Percentiles rank a stretch among this genome's conserved stretches.
Evolutionary conservation across 2,329 filamentous ascomycete genomes (phyloP).

Genomic region (Claviceps sp.): DNA sequence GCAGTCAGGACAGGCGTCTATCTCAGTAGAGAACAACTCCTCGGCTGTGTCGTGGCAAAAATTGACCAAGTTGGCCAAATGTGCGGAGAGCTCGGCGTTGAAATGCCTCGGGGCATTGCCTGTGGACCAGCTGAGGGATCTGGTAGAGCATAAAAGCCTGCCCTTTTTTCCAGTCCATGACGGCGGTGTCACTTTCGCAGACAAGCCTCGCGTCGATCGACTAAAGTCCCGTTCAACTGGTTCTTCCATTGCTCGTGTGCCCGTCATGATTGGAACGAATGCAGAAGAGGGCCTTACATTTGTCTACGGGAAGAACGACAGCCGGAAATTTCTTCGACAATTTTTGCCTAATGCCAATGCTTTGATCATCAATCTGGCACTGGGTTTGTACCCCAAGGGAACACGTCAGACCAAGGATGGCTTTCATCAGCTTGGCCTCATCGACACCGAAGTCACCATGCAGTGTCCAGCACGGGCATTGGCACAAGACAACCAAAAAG

Average conservation of each 20-base stretch:
- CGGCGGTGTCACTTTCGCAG: neutral
- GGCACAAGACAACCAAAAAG: neutral
- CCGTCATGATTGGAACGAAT: conserved; percentile 2
- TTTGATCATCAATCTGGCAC: neutral
- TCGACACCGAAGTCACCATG: neutral
- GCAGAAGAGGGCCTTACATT: conserved; percentile 1
- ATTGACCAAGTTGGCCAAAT: neutral
- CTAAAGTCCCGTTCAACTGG: neutral
- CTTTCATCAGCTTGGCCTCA: neutral
- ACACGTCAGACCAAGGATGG: neutral
- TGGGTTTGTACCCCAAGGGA: neutral
- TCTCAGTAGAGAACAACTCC: neutral
- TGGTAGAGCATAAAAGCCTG: neutral
- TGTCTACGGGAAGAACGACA: neutral
- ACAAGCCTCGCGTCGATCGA: neutral
- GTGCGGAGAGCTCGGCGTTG: neutral
- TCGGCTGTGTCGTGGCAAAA: neutral
- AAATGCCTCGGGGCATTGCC: neutral
- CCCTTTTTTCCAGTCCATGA: neutral
- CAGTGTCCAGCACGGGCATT: neutral
- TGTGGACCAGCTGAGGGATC: neutral
- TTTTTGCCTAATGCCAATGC: neutral
- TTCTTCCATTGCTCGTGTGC: neutral
- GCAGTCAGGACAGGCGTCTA: conserved; percentile 1
- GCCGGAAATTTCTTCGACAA: neutral